A percentile compares a stretch with the other conserved stretches of the same genome.
phyloP scores from a whole-genome alignment of 345 rosid species.

The Raphanus sativus region DNA sequence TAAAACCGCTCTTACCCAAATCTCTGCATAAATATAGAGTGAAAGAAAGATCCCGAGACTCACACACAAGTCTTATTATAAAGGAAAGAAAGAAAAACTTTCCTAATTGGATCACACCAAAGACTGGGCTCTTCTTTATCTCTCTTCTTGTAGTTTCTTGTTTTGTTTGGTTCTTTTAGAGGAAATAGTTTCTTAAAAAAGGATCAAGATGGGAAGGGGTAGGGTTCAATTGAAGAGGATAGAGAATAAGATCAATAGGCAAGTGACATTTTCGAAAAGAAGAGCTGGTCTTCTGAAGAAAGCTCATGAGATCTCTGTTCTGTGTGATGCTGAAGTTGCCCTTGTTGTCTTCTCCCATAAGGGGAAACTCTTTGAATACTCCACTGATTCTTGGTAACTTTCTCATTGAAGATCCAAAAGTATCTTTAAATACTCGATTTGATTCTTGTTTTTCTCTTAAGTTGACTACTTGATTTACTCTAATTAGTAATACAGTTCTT shows the following conservation, averaged over 20 bases:
- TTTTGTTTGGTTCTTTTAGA: constrained; percentile 45
- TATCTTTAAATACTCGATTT: not conserved
- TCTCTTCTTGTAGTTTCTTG: constrained; percentile 31
- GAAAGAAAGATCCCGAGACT: constrained; percentile 31
- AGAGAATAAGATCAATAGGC: constrained; percentile 60
- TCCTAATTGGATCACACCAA: constrained; percentile 36
- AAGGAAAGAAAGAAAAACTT: constrained; percentile 31
- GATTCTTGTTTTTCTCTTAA: not conserved
- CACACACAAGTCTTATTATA: constrained; percentile 24
- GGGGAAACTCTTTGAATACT: constrained; percentile 75
- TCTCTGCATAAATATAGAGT: constrained; percentile 38
- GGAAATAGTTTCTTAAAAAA: not conserved
- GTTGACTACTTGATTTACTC: constrained; percentile 27
- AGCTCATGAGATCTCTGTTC: not conserved
- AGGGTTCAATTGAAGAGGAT: constrained; percentile 86
- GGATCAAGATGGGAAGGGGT: constrained; percentile 64
- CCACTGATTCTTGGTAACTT: constrained; percentile 58
- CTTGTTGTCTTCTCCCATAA: constrained; percentile 72
- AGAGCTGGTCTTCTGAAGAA: not conserved
- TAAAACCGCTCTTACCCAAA: constrained; percentile 39
- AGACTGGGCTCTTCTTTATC: constrained; percentile 30
- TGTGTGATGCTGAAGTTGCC: constrained; percentile 45
- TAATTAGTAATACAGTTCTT: constrained; percentile 22
- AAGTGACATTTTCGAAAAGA: not conserved
- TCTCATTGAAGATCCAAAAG: not conserved